These are phyloP conservation scores for Fusarium sp. DNA, from an alignment of 2,329 filamentous ascomycete species.

Conservation along the genomic window DNA sequence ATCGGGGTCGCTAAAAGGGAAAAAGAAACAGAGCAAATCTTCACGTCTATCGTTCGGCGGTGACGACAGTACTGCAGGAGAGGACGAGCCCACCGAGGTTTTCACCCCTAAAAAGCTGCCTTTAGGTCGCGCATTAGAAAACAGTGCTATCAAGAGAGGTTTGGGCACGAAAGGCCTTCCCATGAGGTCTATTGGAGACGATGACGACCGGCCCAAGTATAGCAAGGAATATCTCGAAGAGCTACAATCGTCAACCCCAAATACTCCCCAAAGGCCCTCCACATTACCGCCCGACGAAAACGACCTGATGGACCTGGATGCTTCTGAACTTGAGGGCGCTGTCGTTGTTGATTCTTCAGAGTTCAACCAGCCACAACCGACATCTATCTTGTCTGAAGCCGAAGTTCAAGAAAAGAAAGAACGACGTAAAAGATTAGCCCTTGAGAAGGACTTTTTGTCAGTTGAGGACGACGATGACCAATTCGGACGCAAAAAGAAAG, in stretches of 20 bases:
- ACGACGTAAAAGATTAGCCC: slow-evolving; percentile 82
- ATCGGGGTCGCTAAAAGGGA: slow-evolving; percentile 68
- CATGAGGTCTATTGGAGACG: slow-evolving; percentile 67
- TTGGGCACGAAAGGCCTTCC: slow-evolving; percentile 65
- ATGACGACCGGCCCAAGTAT: slow-evolving; percentile 82
- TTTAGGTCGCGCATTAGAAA: slow-evolving; percentile 75
- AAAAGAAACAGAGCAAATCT: slow-evolving; percentile 70
- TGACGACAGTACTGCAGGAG: slow-evolving; percentile 63
- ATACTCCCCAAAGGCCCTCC: slow-evolving; percentile 76
- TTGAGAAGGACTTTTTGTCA: slow-evolving; percentile 76
- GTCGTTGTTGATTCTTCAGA: slow-evolving; percentile 69
- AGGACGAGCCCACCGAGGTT: slow-evolving; percentile 63
- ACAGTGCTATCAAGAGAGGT: slow-evolving; percentile 71
- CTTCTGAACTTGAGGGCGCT: slow-evolving; percentile 72
- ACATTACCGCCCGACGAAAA: slow-evolving; percentile 61
- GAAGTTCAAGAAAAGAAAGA: slow-evolving; percentile 94
- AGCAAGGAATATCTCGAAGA: slow-evolving; percentile 89
- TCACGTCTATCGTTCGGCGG: slow-evolving; percentile 83
- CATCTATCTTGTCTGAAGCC: slow-evolving; percentile 80
- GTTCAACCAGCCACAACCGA: slow-evolving; percentile 51
- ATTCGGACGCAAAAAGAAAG: slow-evolving; percentile 66
- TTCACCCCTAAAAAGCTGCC: slow-evolving; percentile 76
- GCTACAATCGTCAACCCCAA: slow-evolving; percentile 86
- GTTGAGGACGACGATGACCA: slow-evolving; percentile 70
- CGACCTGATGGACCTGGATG: slow-evolving; percentile 68